Base-by-base conservation (phyloP, 2,329 filamentous ascomycete species). In the Ambrosiella beaveri region DNA sequence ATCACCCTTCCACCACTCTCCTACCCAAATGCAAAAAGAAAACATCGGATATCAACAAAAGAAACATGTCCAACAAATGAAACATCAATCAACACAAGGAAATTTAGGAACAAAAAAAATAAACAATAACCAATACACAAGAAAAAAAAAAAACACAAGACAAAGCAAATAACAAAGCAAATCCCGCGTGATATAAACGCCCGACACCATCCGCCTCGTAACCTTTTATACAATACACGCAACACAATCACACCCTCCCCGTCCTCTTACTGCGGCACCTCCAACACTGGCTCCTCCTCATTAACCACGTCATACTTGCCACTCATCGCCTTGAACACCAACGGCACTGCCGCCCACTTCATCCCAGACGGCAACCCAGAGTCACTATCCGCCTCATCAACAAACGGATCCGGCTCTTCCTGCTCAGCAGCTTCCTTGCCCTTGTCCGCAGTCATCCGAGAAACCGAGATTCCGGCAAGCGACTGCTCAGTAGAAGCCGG, bases 341-440 rank as follows among this genome's bases (percentile, higher is more conserved):
- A 74, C 9, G 81, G 79, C 41, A 94, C 77, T 45, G 81, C 78
- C 36, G 77, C 76, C 88, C 88, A 95, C 38, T 63, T 65, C 60
- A 68, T 69, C 61, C 70, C 64, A 12, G 64, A 45, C 6, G 62
- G 61, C 41, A 63, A 57, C 60, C 62, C 62, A 57, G 27, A 63
- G 7, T 44, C 35, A 53, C 35, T 62, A 60, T 58, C 63, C 63
- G 53, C 71, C 17, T 59, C 66, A 35, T 74, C 86, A 0, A 85
- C 85, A 67, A 90, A 90, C 1, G 86, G 86, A 65, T 88, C 82
- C 57, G 76, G 77, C 1, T 73, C 11, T 64, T 71, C 44, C 7
- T 57, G 55, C 47, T 51, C 17, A 9, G 52, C 52, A 7, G 69
- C 65, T 55, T 74, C 78, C 66, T 73, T 78, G 38, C 72, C 76